These are phyloP conservation scores for Sporothrix pseudoabietina DNA, from an alignment of 2,329 filamentous ascomycete genomes.

Conservation along the genomic window DNA sequence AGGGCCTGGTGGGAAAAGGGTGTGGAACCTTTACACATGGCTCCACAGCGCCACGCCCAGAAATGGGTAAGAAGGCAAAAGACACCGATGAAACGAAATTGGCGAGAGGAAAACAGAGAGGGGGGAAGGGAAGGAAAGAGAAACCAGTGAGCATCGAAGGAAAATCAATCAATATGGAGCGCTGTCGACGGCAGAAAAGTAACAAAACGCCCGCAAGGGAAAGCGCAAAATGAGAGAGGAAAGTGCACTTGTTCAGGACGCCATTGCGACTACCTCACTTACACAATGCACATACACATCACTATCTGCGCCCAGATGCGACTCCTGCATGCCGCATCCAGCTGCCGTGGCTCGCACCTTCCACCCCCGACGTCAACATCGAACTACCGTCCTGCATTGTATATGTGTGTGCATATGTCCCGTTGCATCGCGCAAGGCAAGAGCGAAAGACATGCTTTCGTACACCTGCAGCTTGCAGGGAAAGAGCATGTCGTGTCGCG, in stretches of 20 bases:
- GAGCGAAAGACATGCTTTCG: neutral
- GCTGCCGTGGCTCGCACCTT: neutral
- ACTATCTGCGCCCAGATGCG: neutral
- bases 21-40: neutral
- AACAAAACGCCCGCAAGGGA: neutral
- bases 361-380: neutral
- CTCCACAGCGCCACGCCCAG: slow-evolving; percentile 3
- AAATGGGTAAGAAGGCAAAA: slow-evolving; percentile 18
- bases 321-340: neutral
- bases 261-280: neutral
- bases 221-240: neutral
- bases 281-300: neutral
- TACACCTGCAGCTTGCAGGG: neutral
- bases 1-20: neutral
- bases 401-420: neutral
- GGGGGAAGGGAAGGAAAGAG: neutral
- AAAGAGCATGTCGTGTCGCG: neutral
- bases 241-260: neutral
- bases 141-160: neutral
- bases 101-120: neutral
- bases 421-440: neutral
- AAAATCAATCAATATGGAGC: neutral
- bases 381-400: slow-evolving; percentile 1
- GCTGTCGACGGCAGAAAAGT: neutral
- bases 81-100: slow-evolving; percentile 20